Base-by-base conservation (phyloP, 805 yeast genomes). In the Starmerella bacillaris region DNA sequence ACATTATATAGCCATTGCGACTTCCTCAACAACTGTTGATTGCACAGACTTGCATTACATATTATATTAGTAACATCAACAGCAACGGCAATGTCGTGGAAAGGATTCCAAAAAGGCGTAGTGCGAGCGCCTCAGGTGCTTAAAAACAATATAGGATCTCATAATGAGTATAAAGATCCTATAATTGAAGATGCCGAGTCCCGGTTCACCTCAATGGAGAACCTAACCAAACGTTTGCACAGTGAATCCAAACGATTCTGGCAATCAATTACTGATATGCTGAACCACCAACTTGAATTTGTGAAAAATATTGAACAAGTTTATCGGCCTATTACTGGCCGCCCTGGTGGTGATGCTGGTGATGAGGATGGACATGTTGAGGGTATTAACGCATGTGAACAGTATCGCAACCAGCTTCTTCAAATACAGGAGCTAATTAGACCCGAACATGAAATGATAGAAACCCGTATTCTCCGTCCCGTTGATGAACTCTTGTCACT, bases 131-230 rank as follows among this genome's bases (percentile, higher is more conserved):
- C 98, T 30, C 96, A 89, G 59, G 70, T 67, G 47, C 66, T 89
- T 56, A 76, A 89, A 48, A 93, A 79, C 58, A 83, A 82, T 67
- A 58, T 89, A 60, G 76, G 89, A 58, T 83, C 82, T 80, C 62
- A 60, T 34, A 50, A 51, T 24, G 39, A 37, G 30, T 73, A 83
- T n/a, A 65, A 60, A 32, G 98, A 89, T 52, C 71, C 94, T 0
- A 94, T 89, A 11, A 89, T 83, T 56, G 68, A 67, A 20, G 98
- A 89, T 60, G 96, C 98, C 5, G 98, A 89, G 58, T 72, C 95
- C 56, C 70, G 98, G 51, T 89, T 89, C 64, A 78, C 78, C 54
- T 94, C 86, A 53, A 64, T 89, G 49, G 98, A 89, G 57, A 55
- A 60, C 14, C 93, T 84, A 56, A 83, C 95, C 26, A 79, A 82